These are phyloP conservation scores for Lachancea mirantina DNA, from an alignment of 805 yeast species.

Conservation along the genomic window DNA sequence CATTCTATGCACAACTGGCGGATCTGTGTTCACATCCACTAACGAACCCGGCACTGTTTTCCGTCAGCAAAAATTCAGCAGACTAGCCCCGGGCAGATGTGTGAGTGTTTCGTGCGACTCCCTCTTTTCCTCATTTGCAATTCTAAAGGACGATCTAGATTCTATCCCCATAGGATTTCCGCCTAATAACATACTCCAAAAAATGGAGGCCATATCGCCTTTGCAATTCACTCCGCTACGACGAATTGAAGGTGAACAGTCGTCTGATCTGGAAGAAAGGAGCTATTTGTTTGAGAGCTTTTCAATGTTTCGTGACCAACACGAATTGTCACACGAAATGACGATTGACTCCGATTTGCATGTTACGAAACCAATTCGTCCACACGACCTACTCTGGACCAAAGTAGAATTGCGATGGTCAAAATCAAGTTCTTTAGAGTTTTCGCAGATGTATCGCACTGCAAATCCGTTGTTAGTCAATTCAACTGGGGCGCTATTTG, in stretches of 20 bases:
- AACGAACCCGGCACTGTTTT: slow-evolving; percentile 4
- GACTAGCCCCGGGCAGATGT: slow-evolving; percentile 30
- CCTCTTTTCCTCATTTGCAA: slow-evolving; percentile 56
- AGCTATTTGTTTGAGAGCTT: no score
- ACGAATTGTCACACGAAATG: no score
- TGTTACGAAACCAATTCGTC: no score
- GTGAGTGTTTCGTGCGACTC: slow-evolving; percentile 57
- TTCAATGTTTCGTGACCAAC: no score
- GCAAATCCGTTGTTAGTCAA: background rate
- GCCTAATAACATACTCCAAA: slow-evolving; percentile 41
- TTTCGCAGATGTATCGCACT: background rate
- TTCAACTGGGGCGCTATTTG: background rate
- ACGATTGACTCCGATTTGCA: no score
- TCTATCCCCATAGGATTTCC: slow-evolving; percentile 48
- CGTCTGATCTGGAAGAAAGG: no score
- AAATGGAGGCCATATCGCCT: slow-evolving; percentile 51
- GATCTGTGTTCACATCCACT: slow-evolving; percentile 45
- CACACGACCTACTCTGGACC: no score
- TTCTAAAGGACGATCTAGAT: slow-evolving; percentile 57
- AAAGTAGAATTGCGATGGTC: no score
- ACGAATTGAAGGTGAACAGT: no score
- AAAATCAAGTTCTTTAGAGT: background rate
- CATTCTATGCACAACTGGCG: slow-evolving; percentile 59
- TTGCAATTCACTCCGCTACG: no score
- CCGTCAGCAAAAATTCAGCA: slow-evolving; percentile 28